Conservation (phyloP, 352 stramenopile species). For the Pythium aristosporum region DNA sequence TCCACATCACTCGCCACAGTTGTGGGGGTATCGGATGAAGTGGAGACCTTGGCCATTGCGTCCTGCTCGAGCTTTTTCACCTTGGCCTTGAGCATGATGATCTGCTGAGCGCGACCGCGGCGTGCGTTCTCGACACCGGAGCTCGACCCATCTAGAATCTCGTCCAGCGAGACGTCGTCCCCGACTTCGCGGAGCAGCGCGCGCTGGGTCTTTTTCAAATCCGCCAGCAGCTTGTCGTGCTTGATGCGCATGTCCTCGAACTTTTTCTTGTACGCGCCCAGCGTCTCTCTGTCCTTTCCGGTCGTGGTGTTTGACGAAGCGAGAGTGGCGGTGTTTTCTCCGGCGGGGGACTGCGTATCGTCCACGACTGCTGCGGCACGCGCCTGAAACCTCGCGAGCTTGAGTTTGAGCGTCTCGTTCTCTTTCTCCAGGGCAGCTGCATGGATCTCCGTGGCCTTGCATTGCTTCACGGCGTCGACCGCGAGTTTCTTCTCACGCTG, state of each 20-base stretch:
- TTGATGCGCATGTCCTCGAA: constrained; percentile 67
- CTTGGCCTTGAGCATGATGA: constrained; percentile 82
- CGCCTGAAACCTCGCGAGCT: constrained; percentile 51
- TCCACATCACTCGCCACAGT: constrained; percentile 41
- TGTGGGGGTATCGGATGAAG: not conserved
- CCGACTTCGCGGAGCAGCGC: constrained; percentile 65
- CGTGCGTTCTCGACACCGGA: constrained; percentile 30
- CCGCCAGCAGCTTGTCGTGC: constrained; percentile 44
- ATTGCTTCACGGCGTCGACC: constrained; percentile 38
- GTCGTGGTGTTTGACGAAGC: not conserved
- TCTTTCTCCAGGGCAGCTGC: constrained; percentile 51
- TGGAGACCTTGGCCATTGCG: constrained; percentile 19
- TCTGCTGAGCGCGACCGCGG: constrained; percentile 75
- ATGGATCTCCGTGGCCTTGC: constrained; percentile 33
- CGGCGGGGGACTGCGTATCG: not conserved
- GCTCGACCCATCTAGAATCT: constrained; percentile 36
- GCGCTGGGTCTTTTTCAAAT: constrained; percentile 75
- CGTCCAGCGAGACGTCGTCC: constrained; percentile 50
- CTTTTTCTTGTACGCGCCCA: constrained; percentile 38
- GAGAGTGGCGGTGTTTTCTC: not conserved
- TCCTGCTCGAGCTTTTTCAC: constrained; percentile 70
- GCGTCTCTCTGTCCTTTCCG: constrained; percentile 16
- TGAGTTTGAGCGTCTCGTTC: constrained; percentile 61
- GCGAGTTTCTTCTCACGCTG: constrained; percentile 63
- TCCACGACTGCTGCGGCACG: constrained; percentile 31